Base-by-base conservation (phyloP, 768 basidiomycete species). In the Harrya chromipes region DNA sequence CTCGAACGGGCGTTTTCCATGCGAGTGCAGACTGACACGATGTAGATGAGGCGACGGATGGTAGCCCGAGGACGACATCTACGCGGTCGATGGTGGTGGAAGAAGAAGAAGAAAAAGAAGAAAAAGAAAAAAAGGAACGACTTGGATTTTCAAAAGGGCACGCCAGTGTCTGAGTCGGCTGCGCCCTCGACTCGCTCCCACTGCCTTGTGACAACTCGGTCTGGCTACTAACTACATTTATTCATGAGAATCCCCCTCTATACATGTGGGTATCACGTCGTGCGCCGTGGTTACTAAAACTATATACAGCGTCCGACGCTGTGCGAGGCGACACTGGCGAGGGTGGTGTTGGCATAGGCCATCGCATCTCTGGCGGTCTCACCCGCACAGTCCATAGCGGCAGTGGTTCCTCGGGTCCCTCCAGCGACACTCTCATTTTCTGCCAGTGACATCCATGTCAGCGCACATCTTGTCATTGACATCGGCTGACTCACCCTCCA, bases 401-500 rank as follows among this genome's bases (percentile, higher is more conserved):
- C n/a, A n/a, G n/a, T n/a, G 16, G 29, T 29, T 29, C 29, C 11
- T 29, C 29, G 38, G 26, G 43, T 29, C 19, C n/a, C n/a, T 46
- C 47, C 12, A 47, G 23, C 24, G 42, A 8, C 17, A 10, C 19
- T n/a, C 24, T 48, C 39, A 24, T 48, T 24, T 21, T 41, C 59
- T 62, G 45, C 6, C 12, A 27, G 9, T n/a, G n/a, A n/a, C 9
- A 24, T 17, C 40, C 11, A 26, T 43, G 35, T 56, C 54, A 62
- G 40, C 42, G 13, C 19, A 7, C 19, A 17, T 26, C 7, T 39
- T 34, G 31, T 35, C 38, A 20, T 26, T 23, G 26, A 14, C n/a
- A 1, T 17, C 37, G 27, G 23, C 39, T 20, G 27, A 6, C 74
- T 90, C 14, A 82, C 87, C 12, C 66, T 87, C 52, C 82, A 88